Conservation (phyloP, 208 protist species). For the Acanthamoeba rhysodes region DNA sequence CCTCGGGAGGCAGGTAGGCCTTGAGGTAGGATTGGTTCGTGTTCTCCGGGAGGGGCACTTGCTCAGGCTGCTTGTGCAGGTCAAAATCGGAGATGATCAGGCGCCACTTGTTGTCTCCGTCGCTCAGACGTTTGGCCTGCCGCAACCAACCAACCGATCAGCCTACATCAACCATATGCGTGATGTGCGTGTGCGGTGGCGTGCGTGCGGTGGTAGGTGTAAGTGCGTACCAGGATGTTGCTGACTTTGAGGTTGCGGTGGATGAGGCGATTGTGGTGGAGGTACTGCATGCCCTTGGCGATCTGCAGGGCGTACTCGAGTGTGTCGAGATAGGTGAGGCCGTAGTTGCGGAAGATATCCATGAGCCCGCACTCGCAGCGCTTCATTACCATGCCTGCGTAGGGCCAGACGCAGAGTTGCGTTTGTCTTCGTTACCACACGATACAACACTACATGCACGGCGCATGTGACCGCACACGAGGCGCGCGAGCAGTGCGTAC, state of each 20-base stretch:
- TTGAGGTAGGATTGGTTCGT: background rate
- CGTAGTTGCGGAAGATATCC: slow-evolving; percentile 54
- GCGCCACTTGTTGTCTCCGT: slow-evolving; percentile 37
- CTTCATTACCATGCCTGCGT: slow-evolving; percentile 45
- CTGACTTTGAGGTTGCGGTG: slow-evolving; percentile 68
- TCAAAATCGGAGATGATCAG: slow-evolving; percentile 60
- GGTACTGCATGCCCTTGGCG: slow-evolving; percentile 62
- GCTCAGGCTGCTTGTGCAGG: slow-evolving; percentile 33
- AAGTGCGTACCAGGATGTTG: slow-evolving; percentile 57
- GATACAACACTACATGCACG: background rate
- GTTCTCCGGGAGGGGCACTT: slow-evolving; percentile 2
- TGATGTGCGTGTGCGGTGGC: background rate
- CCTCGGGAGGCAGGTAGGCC: slow-evolving; percentile 66
- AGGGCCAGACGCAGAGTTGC: too few relatives aligned
- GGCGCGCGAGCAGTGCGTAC: background rate
- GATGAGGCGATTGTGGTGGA: slow-evolving; percentile 67
- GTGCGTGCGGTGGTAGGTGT: background rate
- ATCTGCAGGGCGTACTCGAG: slow-evolving; percentile 54
- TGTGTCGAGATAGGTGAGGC: slow-evolving; percentile 32
- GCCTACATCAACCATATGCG: background rate
- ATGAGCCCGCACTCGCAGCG: slow-evolving; percentile 36
- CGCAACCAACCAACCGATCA: background rate
- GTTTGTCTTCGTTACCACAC: too few relatives aligned
- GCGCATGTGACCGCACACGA: background rate
- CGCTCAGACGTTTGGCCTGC: background rate